Conservation (phyloP, 2,329 filamentous ascomycete species). For the Cytospora mali region DNA sequence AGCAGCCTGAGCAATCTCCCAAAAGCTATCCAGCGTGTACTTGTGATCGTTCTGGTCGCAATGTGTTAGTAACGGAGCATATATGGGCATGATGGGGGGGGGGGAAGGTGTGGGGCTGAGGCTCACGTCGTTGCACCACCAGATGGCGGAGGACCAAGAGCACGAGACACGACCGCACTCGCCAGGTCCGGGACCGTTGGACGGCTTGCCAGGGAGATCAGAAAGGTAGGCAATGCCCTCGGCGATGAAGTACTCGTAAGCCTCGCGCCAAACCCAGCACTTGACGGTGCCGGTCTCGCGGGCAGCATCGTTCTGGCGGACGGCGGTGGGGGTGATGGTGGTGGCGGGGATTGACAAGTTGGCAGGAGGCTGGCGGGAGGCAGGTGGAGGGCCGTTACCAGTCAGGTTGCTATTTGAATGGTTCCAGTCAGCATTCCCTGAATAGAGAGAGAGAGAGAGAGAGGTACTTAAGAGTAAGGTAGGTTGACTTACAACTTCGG, state of each 20-base stretch:
- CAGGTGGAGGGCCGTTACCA: neutral
- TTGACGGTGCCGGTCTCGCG: neutral
- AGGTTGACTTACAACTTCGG: neutral
- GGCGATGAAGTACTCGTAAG: neutral
- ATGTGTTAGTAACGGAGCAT: neutral
- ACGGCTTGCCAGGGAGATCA: neutral
- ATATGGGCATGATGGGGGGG: neutral
- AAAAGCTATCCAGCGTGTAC: neutral
- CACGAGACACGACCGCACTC: conserved; percentile 18
- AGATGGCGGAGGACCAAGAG: conserved; percentile 3
- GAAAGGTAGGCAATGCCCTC: neutral
- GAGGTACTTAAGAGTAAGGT: neutral
- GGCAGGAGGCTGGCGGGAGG: neutral
- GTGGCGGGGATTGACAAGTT: neutral
- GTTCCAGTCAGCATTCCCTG: neutral
- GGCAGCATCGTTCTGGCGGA: neutral
- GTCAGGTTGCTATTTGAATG: neutral
- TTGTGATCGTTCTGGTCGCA: neutral
- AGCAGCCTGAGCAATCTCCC: conserved; percentile 10
- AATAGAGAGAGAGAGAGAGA: too few species aligned
- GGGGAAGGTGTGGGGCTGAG: neutral
- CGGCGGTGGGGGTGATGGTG: neutral
- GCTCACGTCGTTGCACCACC: conserved; percentile 16
- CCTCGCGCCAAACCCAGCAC: neutral
- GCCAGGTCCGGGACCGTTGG: conserved; percentile 6